A percentile compares a stretch with the other conserved stretches of the same genome.
phyloP scores from a whole-genome alignment of 2,329 filamentous ascomycete genomes.

The Paecilomyces variotii region DNA sequence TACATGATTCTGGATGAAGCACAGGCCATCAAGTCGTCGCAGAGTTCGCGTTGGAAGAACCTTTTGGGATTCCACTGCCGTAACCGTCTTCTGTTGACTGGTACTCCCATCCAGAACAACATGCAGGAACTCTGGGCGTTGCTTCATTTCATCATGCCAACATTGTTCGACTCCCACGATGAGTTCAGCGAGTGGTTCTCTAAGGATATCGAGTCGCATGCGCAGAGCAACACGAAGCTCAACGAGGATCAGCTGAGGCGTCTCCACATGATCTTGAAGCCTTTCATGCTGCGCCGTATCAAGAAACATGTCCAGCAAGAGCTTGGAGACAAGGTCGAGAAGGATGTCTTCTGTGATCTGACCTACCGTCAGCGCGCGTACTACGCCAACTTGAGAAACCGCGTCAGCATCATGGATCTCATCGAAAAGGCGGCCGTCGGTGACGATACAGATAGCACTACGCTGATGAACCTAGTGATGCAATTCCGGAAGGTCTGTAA shows the following conservation, averaged over 20 bases:
- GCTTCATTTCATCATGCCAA: conserved; percentile 99
- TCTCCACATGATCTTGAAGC: conserved; percentile 97
- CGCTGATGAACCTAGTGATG: conserved; percentile 98
- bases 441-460: conserved; percentile 89
- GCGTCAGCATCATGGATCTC: conserved; percentile 97
- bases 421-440: conserved; percentile 94
- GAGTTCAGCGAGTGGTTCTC: conserved; percentile 48
- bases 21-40: conserved; percentile 96
- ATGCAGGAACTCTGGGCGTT: conserved; percentile 99
- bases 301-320: conserved; percentile 99
- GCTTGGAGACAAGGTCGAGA: conserved; percentile 95
- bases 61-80: conserved; percentile 89
- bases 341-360: conserved; percentile 91
- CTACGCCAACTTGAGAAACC: conserved; percentile 86
- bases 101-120: conserved; percentile 98
- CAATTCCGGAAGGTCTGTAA: conserved; percentile 99
- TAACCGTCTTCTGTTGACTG: conserved; percentile 85
- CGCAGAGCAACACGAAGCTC: conserved; percentile 97
- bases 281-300: conserved; percentile 98
- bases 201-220: conserved; percentile 81
- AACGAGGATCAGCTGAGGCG: conserved; percentile 97
- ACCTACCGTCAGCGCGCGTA: conserved; percentile 93
- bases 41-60: conserved; percentile 95
- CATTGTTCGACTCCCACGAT: conserved; percentile 64
- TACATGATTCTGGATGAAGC: conserved; percentile 99